Conservation (phyloP, 139 green algal species). For the Nannochloris sp. region DNA sequence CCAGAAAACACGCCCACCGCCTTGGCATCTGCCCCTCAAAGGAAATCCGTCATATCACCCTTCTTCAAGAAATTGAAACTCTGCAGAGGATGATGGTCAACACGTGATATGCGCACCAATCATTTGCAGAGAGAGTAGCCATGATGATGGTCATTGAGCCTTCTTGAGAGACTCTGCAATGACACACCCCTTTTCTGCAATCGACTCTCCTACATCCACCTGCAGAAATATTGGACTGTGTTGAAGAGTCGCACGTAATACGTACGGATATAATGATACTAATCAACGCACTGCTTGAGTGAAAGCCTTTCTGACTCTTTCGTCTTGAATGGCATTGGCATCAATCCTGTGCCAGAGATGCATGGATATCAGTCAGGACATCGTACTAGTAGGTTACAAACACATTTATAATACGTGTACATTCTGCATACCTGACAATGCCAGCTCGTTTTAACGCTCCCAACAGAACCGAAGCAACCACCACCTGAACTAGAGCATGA, state of each 20-base stretch:
- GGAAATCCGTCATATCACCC: constrained; percentile 47
- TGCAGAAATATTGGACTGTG: constrained; percentile 2
- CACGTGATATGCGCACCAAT: not conserved
- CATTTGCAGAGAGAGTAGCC: not conserved
- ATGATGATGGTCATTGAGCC: constrained; percentile 1
- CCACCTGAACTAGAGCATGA: constrained; percentile 7
- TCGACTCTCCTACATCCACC: constrained; percentile 17
- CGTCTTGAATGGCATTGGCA: constrained; percentile 18
- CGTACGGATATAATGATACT: not conserved
- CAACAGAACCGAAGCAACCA: constrained; percentile 21
- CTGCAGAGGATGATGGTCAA: constrained; percentile 46
- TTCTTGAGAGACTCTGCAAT: constrained; percentile 1
- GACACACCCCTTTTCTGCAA: constrained; percentile 8
- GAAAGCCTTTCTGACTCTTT: constrained; percentile 8
- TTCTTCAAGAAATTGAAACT: constrained; percentile 87
- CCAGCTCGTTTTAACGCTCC: constrained; percentile 29
- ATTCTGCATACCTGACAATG: constrained; percentile 20
- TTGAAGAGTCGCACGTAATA: too few relatives aligned
- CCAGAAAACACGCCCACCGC: constrained; percentile 84
- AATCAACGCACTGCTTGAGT: constrained; percentile 14
- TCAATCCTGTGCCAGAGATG: constrained; percentile 15
- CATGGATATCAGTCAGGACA: not conserved
- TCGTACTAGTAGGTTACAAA: not conserved
- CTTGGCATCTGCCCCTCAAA: constrained; percentile 76
- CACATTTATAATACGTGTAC: not conserved